A percentile compares a stretch with the other conserved stretches of the same genome.
These are phyloP conservation scores for Ulota crispa DNA, from an alignment of 225 moss, liverwort and hornwort genomes.

Conservation along the genomic window DNA sequence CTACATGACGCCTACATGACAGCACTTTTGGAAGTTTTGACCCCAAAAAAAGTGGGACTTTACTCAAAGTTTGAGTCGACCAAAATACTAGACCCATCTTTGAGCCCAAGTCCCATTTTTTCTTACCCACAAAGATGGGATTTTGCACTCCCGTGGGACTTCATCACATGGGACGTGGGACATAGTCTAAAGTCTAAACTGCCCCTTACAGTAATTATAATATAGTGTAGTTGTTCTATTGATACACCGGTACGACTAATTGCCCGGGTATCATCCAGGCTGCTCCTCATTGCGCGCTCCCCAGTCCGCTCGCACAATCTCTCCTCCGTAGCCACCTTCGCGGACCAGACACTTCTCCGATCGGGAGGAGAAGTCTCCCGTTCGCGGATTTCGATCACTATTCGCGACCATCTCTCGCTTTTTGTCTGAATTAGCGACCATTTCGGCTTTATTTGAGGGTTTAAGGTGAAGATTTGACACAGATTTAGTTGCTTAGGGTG, in stretches of 20 bases:
- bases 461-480: neutral
- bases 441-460: neutral
- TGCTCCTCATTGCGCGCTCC: neutral
- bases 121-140: no score
- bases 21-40: no score
- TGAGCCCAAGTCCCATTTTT: no score
- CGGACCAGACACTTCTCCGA: neutral
- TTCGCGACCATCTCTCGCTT: neutral
- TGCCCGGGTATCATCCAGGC: neutral
- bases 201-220: no score
- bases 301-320: neutral
- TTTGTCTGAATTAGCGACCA: neutral
- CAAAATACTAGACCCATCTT: no score
- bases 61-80: no score
- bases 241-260: neutral
- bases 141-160: no score
- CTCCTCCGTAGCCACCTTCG: neutral
- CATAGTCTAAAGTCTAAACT: no score
- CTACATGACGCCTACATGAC: no score
- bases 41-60: no score
- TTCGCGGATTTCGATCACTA: neutral
- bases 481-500: conserved; percentile 5
- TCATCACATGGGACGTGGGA: no score
- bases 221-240: neutral
- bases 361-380: neutral